These are phyloP conservation scores for Prunella vulgaris DNA, from an alignment of 257 asterid species.

Conservation along the genomic window DNA sequence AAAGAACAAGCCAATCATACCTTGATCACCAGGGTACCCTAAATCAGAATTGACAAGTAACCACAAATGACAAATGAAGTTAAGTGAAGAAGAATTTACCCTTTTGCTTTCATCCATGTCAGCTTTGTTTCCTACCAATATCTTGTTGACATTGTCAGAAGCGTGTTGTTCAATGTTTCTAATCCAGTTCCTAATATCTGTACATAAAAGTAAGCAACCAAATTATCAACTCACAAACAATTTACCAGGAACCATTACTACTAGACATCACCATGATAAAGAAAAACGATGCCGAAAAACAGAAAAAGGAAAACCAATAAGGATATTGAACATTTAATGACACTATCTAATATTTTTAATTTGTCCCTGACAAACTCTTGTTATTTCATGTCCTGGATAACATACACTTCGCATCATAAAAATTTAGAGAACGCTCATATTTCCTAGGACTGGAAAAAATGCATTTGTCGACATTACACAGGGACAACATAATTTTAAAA, in stretches of 20 bases:
- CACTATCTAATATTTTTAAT: background rate
- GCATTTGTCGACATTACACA: background rate
- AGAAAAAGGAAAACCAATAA: background rate
- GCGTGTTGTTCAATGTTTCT: constrained; percentile 56
- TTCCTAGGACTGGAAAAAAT: background rate
- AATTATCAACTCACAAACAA: background rate
- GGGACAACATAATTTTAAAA: background rate
- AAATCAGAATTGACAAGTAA: background rate
- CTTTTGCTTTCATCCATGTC: constrained; percentile 64
- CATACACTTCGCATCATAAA: background rate
- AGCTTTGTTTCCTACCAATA: constrained; percentile 54
- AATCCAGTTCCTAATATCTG: constrained; percentile 59
- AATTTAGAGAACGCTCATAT: background rate
- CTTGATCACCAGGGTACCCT: background rate
- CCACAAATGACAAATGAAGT: background rate
- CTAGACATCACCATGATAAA: background rate
- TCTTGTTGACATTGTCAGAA: constrained; percentile 57
- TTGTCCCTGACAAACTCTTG: background rate
- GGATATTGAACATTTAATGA: background rate
- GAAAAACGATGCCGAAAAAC: background rate
- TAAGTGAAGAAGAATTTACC: constrained; percentile 22
- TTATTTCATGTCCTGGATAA: background rate
- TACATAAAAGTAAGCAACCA: constrained; percentile 13
- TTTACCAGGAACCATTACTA: background rate
- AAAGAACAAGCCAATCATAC: background rate